phyloP scores from a whole-genome alignment of 2,329 filamentous ascomycete species.

The Pseudogymnoascus sp. region DNA sequence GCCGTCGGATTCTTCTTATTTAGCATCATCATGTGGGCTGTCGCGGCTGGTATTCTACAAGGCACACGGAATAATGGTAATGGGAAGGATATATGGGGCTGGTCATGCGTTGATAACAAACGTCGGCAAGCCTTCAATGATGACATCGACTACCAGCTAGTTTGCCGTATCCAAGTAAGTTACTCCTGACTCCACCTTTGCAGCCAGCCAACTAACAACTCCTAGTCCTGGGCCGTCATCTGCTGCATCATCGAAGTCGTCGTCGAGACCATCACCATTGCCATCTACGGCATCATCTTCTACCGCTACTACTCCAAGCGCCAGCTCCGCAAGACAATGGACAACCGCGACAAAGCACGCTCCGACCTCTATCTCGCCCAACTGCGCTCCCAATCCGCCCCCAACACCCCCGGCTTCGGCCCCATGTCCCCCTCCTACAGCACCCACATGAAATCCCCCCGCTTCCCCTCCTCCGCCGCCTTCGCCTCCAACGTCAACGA shows the following conservation, averaged over 20 bases:
- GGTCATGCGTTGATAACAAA: conserved; percentile 89
- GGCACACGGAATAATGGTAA: conserved; percentile 62
- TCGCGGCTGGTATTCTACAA: conserved; percentile 79
- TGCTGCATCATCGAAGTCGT: conserved; percentile 97
- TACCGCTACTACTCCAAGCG: conserved; percentile 97
- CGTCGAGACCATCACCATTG: conserved; percentile 82
- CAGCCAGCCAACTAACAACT: conserved; percentile 11
- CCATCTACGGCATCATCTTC: conserved; percentile 89
- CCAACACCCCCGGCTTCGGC: conserved; percentile 86
- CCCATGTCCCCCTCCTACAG: conserved; percentile 54
- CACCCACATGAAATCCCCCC: conserved; percentile 37
- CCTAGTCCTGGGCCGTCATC: conserved; percentile 84
- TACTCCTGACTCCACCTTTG: not conserved
- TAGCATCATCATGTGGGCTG: conserved; percentile 84
- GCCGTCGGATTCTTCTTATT: conserved; percentile 90
- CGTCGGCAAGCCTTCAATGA: conserved; percentile 68
- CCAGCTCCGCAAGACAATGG: conserved; percentile 93
- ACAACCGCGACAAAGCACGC: conserved; percentile 84
- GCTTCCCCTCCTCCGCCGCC: conserved; percentile 51
- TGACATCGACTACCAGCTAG: conserved; percentile 77
- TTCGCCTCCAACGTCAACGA: conserved; percentile 43
- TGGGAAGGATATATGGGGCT: conserved; percentile 93
- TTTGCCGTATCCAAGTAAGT: conserved; percentile 78
- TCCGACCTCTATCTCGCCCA: conserved; percentile 91
- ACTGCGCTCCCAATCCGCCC: conserved; percentile 75